A percentile compares a stretch with the other conserved stretches of the same genome.
phyloP scores from a whole-genome alignment of 1,284 basidiomycete genomes.

The Neonothopanus nambi region DNA sequence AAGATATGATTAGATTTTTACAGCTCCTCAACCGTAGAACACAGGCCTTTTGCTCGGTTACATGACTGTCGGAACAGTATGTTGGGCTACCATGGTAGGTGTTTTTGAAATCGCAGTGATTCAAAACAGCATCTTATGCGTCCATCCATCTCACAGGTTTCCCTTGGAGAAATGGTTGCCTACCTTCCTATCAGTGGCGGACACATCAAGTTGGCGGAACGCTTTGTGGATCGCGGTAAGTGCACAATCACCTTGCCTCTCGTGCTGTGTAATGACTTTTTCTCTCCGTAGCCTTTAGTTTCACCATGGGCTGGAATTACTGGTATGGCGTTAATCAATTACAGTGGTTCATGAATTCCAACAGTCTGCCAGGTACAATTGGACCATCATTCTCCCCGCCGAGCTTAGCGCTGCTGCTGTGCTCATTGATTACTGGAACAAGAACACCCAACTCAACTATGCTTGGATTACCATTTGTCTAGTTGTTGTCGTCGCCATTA shows the following conservation, averaged over 20 bases:
- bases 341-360: not conserved
- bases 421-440: constrained; percentile 69
- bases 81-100: constrained; percentile 33
- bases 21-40: constrained; percentile 14
- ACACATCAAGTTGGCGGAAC: constrained; percentile 71
- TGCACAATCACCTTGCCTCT: not conserved
- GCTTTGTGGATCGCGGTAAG: constrained; percentile 18
- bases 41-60: constrained; percentile 69
- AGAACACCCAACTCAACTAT: constrained; percentile 5
- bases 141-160: constrained; percentile 30
- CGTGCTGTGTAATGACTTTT: constrained; percentile 46
- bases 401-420: constrained; percentile 79
- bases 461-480: constrained; percentile 76
- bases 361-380: constrained; percentile 51
- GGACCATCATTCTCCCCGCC: constrained; percentile 71
- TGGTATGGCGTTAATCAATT: constrained; percentile 41
- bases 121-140: constrained; percentile 21
- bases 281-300: constrained; percentile 78
- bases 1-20: not conserved
- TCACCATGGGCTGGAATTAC: constrained; percentile 85
- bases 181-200: constrained; percentile 72
- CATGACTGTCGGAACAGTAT: constrained; percentile 54
- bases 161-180: constrained; percentile 63
- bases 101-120: constrained; percentile 2
- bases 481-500: constrained; percentile 73